phyloP scores from a whole-genome alignment of 2,329 filamentous ascomycete genomes.

The Mycogone perniciosa region DNA sequence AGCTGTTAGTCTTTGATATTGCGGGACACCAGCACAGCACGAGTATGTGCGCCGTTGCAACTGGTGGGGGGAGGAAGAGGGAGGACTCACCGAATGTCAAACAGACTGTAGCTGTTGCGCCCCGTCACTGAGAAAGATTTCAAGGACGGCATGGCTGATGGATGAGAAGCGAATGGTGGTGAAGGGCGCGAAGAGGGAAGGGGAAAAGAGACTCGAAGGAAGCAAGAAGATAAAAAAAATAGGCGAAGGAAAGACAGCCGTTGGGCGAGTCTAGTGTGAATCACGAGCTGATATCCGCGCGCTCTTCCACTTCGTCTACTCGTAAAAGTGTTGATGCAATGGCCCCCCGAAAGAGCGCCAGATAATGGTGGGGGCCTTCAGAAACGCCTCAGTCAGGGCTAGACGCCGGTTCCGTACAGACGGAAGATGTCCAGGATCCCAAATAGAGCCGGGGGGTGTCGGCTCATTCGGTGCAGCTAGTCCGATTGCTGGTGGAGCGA shows the following conservation, averaged over 20 bases:
- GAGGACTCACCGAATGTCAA: slow-evolving; percentile 49
- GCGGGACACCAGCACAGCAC: neutral
- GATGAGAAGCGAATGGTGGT: slow-evolving; percentile 6
- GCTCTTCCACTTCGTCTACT: neutral
- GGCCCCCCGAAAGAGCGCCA: slow-evolving; percentile 5
- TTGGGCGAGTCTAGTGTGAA: neutral
- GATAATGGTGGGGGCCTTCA: slow-evolving; percentile 7
- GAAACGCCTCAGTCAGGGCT: slow-evolving; percentile 5
- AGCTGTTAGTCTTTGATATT: slow-evolving; percentile 6
- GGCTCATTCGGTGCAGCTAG: slow-evolving; percentile 5
- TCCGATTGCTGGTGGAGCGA: slow-evolving; percentile 4
- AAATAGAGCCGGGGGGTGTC: slow-evolving; percentile 7
- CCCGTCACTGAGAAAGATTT: slow-evolving; percentile 50
- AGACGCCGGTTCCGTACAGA: neutral
- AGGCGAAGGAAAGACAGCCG: neutral
- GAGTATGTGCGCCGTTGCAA: neutral
- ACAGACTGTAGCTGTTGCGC: slow-evolving; percentile 46
- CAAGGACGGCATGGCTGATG: slow-evolving; percentile 44
- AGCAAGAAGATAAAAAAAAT: neutral
- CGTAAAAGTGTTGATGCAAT: neutral
- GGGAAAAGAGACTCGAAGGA: neutral
- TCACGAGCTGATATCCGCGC: slow-evolving; percentile 9
- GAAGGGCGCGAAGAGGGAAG: neutral
- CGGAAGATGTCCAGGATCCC: neutral
- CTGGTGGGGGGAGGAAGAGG: neutral